These are phyloP conservation scores for Termitomyces sp. DNA, from an alignment of 768 basidiomycete species.

Conservation along the genomic window DNA sequence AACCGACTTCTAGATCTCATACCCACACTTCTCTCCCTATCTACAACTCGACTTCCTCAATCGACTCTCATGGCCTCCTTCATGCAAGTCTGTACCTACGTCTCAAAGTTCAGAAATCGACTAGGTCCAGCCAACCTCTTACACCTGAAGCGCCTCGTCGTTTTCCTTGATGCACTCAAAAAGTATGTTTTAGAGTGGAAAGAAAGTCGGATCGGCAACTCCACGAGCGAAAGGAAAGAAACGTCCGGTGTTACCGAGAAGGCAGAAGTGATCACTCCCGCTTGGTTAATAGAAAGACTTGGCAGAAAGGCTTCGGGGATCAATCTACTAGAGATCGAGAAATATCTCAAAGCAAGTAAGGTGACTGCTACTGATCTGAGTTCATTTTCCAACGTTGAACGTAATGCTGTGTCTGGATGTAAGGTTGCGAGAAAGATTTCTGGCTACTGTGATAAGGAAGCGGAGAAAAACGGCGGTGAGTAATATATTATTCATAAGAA, in stretches of 20 bases:
- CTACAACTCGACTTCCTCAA: slow-evolving; percentile 66
- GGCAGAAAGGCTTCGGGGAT: slow-evolving; percentile 71
- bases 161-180: slow-evolving; percentile 68
- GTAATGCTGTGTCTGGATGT: background rate
- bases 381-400: background rate
- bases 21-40: slow-evolving; percentile 84
- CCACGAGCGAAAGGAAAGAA: slow-evolving; percentile 14
- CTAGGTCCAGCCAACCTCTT: slow-evolving; percentile 72
- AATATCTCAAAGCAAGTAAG: slow-evolving; percentile 83
- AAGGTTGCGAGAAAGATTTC: slow-evolving; percentile 79
- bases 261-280: slow-evolving; percentile 67
- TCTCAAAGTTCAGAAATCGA: slow-evolving; percentile 73
- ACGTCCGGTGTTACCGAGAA: slow-evolving; percentile 19
- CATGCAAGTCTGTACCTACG: slow-evolving; percentile 75
- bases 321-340: slow-evolving; percentile 81
- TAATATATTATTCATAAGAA: background rate
- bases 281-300: slow-evolving; percentile 60
- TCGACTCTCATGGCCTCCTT: slow-evolving; percentile 59
- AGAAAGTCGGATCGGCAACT: slow-evolving; percentile 25
- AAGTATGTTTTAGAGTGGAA: slow-evolving; percentile 60
- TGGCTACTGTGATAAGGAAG: slow-evolving; percentile 72
- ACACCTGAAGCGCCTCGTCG: slow-evolving; percentile 76
- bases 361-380: slow-evolving; percentile 38
- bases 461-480: slow-evolving; percentile 41
- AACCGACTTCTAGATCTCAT: slow-evolving; percentile 63